phyloP scores from a whole-genome alignment of 441 rosid genomes.

The Pelargonium exstipulatum region DNA sequence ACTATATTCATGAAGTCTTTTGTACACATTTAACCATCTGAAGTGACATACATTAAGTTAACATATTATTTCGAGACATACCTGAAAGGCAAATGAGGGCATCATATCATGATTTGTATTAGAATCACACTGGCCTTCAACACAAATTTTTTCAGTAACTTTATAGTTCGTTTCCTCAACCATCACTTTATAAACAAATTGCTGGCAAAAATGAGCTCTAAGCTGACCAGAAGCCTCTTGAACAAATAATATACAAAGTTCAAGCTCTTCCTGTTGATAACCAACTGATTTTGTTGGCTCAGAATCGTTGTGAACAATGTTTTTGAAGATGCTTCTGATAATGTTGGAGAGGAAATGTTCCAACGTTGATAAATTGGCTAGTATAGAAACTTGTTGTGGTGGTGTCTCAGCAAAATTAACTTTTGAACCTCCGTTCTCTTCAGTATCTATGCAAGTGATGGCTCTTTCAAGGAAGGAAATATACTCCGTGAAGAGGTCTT shows the following conservation, averaged over 20 bases:
- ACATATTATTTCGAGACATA: conserved; percentile 13
- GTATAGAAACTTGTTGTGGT: conserved; percentile 39
- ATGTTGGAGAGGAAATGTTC: conserved; percentile 32
- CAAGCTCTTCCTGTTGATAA: conserved; percentile 33
- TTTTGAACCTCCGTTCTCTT: conserved; percentile 24
- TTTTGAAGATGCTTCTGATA: conserved; percentile 29
- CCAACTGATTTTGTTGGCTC: conserved; percentile 18
- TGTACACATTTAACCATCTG: background rate
- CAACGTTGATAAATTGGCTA: conserved; percentile 45
- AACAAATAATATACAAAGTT: conserved; percentile 25
- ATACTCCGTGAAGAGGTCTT: conserved; percentile 43
- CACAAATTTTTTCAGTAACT: conserved; percentile 17
- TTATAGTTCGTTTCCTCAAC: conserved; percentile 23
- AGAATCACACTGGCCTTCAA: conserved; percentile 18
- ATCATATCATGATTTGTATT: conserved; percentile 15
- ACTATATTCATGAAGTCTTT: background rate
- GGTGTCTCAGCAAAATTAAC: conserved; percentile 31
- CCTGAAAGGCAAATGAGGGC: conserved; percentile 54
- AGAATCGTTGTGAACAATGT: conserved; percentile 17
- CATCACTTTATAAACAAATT: conserved; percentile 30
- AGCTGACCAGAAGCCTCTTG: conserved; percentile 34
- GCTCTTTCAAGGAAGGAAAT: conserved; percentile 39
- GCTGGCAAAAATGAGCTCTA: conserved; percentile 40
- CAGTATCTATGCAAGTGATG: conserved; percentile 18
- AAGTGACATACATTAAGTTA: background rate